Evolutionary conservation across 2,329 filamentous ascomycete species (phyloP).

Genomic region (Aspergillus bombycis): DNA sequence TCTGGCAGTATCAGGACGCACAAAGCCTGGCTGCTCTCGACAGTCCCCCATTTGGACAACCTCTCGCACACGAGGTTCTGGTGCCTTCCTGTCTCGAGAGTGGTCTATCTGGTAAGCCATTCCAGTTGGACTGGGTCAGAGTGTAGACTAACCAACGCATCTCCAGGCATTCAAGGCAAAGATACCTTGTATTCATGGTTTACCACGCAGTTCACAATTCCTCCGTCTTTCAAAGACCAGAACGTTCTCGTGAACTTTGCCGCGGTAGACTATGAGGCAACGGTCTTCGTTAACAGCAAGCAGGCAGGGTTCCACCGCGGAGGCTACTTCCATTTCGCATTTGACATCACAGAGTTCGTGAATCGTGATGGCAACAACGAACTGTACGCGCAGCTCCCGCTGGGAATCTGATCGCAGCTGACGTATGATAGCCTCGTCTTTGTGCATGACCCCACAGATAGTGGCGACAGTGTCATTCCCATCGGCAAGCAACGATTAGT

Average conservation of each 20-base stretch:
- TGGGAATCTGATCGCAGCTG: neutral
- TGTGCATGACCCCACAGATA: conserved; percentile 69
- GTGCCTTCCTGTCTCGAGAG: conserved; percentile 60
- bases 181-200: conserved; percentile 51
- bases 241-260: conserved; percentile 53
- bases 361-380: conserved; percentile 53
- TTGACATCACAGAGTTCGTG: conserved; percentile 59
- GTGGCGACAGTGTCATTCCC: conserved; percentile 58
- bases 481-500: conserved; percentile 66
- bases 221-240: conserved; percentile 46
- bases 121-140: neutral
- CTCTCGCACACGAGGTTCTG: conserved; percentile 49
- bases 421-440: conserved; percentile 57
- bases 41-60: conserved; percentile 49
- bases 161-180: conserved; percentile 42
- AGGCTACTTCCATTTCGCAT: conserved; percentile 64
- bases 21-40: conserved; percentile 41
- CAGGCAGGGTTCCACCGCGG: conserved; percentile 59
- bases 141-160: neutral
- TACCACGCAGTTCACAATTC: conserved; percentile 53
- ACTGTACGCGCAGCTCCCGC: conserved; percentile 46
- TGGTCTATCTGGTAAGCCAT: conserved; percentile 50
- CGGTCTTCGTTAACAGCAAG: conserved; percentile 62
- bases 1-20: conserved; percentile 52
- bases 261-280: conserved; percentile 56